Conservation (phyloP, 352 stramenopile genomes). For the Phytophthora fragariae region DNA sequence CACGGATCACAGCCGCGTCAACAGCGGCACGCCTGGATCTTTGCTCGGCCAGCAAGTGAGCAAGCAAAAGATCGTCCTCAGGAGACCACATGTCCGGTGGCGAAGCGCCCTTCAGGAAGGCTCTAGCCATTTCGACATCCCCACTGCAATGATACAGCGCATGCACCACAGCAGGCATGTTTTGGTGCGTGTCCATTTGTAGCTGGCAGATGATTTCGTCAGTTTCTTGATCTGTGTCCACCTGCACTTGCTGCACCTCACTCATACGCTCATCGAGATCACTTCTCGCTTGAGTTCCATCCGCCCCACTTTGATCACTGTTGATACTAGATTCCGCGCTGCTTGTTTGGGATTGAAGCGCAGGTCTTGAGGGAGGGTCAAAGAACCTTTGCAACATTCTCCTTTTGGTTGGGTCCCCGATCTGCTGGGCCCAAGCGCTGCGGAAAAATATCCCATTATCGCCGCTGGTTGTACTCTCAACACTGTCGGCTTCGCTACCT, state of each 20-base stretch:
- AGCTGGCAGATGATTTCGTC: constrained; percentile 44
- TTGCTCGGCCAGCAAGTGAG: constrained; percentile 28
- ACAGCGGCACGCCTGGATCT: constrained; percentile 27
- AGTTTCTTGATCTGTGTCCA: constrained; percentile 35
- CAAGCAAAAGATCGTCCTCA: constrained; percentile 61
- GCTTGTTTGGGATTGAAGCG: constrained; percentile 9
- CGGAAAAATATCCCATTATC: constrained; percentile 32
- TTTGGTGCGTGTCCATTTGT: constrained; percentile 44
- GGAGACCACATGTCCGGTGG: constrained; percentile 53
- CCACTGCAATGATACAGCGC: constrained; percentile 58
- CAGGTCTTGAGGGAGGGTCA: constrained; percentile 5
- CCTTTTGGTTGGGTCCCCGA: constrained; percentile 26
- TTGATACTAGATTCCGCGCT: neutral
- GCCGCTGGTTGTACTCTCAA: neutral
- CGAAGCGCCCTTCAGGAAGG: constrained; percentile 46
- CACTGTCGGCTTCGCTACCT: constrained; percentile 2
- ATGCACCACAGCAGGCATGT: constrained; percentile 37
- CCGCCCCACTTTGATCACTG: neutral
- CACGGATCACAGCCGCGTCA: constrained; percentile 34
- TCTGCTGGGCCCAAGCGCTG: constrained; percentile 25
- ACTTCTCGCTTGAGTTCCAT: neutral
- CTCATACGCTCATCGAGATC: neutral
- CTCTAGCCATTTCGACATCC: constrained; percentile 32
- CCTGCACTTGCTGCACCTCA: neutral
- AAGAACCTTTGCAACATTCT: constrained; percentile 35